Evolutionary conservation across 306 rosid genomes (phyloP).

Genomic region (Corylus avellana): DNA sequence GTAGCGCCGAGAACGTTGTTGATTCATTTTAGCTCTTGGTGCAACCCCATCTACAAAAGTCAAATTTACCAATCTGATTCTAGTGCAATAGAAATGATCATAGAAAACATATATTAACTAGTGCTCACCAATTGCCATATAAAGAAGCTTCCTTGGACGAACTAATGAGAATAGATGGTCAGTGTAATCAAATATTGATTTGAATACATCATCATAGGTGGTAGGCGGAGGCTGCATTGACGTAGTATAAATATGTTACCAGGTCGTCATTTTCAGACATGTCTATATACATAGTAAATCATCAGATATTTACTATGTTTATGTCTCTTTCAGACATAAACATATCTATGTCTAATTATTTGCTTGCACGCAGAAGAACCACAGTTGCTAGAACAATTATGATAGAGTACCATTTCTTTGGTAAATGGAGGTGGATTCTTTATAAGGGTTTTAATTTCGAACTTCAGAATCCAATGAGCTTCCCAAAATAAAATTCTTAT

Average conservation of each 20-base stretch:
- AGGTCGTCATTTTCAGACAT: not conserved
- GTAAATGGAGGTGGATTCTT: not conserved
- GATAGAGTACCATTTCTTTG: not conserved
- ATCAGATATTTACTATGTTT: no score
- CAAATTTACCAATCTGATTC: slow-evolving; percentile 3
- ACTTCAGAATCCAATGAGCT: not conserved
- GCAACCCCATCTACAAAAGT: slow-evolving; percentile 83
- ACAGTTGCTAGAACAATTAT: not conserved
- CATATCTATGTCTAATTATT: not conserved
- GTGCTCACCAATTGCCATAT: slow-evolving; percentile 80
- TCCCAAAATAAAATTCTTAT: not conserved
- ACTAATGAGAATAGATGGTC: slow-evolving; percentile 88
- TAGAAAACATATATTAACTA: slow-evolving; percentile 13
- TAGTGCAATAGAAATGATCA: slow-evolving; percentile 4
- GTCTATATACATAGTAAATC: no score
- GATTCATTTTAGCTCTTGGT: slow-evolving; percentile 99
- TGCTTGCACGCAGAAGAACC: not conserved
- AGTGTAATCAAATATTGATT: slow-evolving; percentile 73
- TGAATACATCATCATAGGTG: slow-evolving; percentile 80
- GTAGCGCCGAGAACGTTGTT: slow-evolving; percentile 95
- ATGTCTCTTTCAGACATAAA: not conserved
- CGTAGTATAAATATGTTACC: slow-evolving; percentile 12
- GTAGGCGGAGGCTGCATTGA: slow-evolving; percentile 81
- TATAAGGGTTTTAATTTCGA: not conserved
- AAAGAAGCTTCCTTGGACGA: slow-evolving; percentile 95